phyloP scores from a whole-genome alignment of 768 basidiomycete species.

The Tephrocybe sp. region DNA sequence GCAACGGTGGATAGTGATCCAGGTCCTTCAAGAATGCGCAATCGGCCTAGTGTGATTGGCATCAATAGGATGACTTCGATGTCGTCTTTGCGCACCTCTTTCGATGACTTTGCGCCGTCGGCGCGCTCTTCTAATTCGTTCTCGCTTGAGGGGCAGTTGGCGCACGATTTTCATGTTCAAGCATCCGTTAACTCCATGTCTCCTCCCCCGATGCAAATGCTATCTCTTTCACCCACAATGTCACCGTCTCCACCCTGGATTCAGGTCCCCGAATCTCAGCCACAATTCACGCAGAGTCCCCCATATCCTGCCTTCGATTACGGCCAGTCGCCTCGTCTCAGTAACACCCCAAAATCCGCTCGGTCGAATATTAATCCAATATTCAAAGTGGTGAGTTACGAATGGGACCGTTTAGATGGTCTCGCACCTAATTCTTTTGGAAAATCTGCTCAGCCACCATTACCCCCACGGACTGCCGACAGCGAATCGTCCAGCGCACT shows the following conservation, averaged over 20 bases:
- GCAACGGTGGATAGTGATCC: constrained; percentile 86
- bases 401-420: constrained; percentile 36
- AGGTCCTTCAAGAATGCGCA: constrained; percentile 66
- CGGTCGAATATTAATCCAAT: constrained; percentile 80
- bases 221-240: constrained; percentile 68
- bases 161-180: constrained; percentile 70
- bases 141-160: constrained; percentile 72
- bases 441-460: constrained; percentile 47
- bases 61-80: constrained; percentile 76
- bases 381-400: constrained; percentile 82
- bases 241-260: constrained; percentile 57
- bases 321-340: constrained; percentile 61
- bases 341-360: constrained; percentile 59
- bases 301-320: constrained; percentile 50
- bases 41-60: constrained; percentile 58
- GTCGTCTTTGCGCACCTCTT: constrained; percentile 71
- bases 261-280: constrained; percentile 39
- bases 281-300: constrained; percentile 26
- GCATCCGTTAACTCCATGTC: constrained; percentile 70
- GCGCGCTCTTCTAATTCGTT: constrained; percentile 79
- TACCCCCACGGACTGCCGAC: constrained; percentile 43
- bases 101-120: constrained; percentile 70
- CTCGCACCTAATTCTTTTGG: constrained; percentile 32
- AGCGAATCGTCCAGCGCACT: constrained; percentile 21
- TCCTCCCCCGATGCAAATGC: constrained; percentile 72